Conservation (phyloP, 495 filamentous ascomycete genomes). For the Neurospora sp. region DNA sequence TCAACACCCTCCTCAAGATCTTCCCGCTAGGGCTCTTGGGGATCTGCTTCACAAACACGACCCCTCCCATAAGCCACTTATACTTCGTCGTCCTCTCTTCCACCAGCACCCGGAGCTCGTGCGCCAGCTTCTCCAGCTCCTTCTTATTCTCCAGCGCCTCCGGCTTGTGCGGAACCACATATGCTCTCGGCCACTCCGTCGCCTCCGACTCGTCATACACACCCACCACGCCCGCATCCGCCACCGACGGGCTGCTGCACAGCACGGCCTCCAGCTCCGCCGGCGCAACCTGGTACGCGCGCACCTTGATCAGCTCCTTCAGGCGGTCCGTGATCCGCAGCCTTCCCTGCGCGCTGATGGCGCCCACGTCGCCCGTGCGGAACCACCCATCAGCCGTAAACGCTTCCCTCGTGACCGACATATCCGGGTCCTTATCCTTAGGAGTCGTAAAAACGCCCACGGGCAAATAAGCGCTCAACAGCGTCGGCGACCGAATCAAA, state of each 20-base stretch:
- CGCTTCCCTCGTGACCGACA: slow-evolving; percentile 46
- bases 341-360: slow-evolving; percentile 47
- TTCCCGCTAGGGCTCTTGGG: slow-evolving; percentile 62
- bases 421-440: slow-evolving; percentile 3
- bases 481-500: slow-evolving; percentile 41
- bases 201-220: slow-evolving; percentile 54
- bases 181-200: slow-evolving; percentile 21
- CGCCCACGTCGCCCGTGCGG: slow-evolving; percentile 59
- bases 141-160: slow-evolving; percentile 34
- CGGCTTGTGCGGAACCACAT: slow-evolving; percentile 18
- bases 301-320: slow-evolving; percentile 72
- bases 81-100: slow-evolving; percentile 50
- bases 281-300: slow-evolving; percentile 60
- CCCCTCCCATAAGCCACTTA: slow-evolving; percentile 55
- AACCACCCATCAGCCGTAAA: slow-evolving; percentile 52
- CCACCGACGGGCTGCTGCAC: slow-evolving; percentile 45
- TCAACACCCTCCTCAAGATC: slow-evolving; percentile 51
- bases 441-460: slow-evolving; percentile 10
- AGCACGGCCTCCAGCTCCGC: slow-evolving; percentile 58
- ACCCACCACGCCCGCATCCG: slow-evolving; percentile 54
- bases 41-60: slow-evolving; percentile 52
- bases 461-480: slow-evolving; percentile 46
- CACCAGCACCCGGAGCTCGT: slow-evolving; percentile 35
- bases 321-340: slow-evolving; percentile 65
- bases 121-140: slow-evolving; percentile 36